Evolutionary conservation across 371 early-diverging fungal genomes (phyloP), one percentile per base, ranked within the genome.

Genomic region (Actinomucor elegans): DNA sequence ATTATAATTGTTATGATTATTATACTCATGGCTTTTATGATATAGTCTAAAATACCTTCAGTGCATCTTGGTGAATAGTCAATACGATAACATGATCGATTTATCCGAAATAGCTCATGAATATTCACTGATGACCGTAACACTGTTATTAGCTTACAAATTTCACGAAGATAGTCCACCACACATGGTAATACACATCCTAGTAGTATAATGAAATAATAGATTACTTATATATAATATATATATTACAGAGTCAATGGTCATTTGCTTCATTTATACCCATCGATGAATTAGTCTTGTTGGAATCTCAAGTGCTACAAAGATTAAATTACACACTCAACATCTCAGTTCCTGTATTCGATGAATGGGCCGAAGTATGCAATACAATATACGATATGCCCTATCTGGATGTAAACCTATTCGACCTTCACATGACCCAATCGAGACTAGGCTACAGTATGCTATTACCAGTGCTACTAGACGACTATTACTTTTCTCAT

Each of bases 131-230:
- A 62, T 69, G 40, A 66, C 66, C 51, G 66, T 61, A 26, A 57
- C 70, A 49, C 56, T 69, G 23, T 41, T 63, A 51, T 38, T 69
- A 33, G 62, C 66, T 38, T 69, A 66, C 60, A 69, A 69, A 47
- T 62, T 59, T 54, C 63, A 56, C 29, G 70, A 69, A 59, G 70
- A 69, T 41, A 59, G 60, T 32, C 63, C 66, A 20, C 65, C 63
- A 12, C 54, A 53, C 55, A 56, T 61, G 61, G 70, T 63, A 66
- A 53, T 54, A 29, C 12, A 9, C n/a, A 28, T 28, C 26, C n/a
- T 11, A 23, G 14, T 24, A 29, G 9, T 20, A 49, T 11, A 11
- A 11, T 28, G 18, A 15, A 28, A 29, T n/a, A n/a, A n/a, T n/a
- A n/a, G n/a, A n/a, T n/a, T n/a, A n/a, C n/a, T 12, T 40, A 40